Percentiles rank a stretch among this genome's conserved stretches.
Evolutionary conservation across 768 basidiomycete species (phyloP).

Genomic region (Leccinum subgranulosum): DNA sequence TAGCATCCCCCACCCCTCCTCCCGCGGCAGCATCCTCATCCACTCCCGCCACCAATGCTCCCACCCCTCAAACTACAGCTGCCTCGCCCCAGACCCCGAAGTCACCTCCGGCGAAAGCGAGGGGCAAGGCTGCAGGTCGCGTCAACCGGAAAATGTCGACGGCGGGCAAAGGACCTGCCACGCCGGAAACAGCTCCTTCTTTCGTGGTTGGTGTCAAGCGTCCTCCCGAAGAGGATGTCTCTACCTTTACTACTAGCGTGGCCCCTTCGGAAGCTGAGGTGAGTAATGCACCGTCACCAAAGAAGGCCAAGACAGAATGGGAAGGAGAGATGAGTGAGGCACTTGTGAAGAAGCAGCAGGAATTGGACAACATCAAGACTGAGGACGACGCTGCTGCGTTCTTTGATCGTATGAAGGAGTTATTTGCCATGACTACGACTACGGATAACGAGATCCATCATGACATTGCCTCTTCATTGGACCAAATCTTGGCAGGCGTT

Average conservation of each 20-base stretch:
- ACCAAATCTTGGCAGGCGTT: conserved; percentile 61
- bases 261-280: conserved; percentile 31
- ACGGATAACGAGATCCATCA: conserved; percentile 37
- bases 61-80: conserved; percentile 38
- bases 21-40: conserved; percentile 41
- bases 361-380: conserved; percentile 50
- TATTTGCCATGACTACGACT: conserved; percentile 50
- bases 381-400: conserved; percentile 64
- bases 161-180: conserved; percentile 30
- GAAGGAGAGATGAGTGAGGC: conserved; percentile 56
- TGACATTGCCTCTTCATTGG: conserved; percentile 59
- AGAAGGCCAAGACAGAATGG: conserved; percentile 71
- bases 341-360: conserved; percentile 38
- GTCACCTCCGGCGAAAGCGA: conserved; percentile 61
- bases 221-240: conserved; percentile 33
- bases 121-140: conserved; percentile 38
- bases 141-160: conserved; percentile 28
- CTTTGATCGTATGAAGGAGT: conserved; percentile 60
- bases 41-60: conserved; percentile 49
- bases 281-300: conserved; percentile 62
- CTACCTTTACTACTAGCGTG: conserved; percentile 27
- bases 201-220: conserved; percentile 32
- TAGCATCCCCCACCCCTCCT: conserved; percentile 42
- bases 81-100: conserved; percentile 67
- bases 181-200: conserved; percentile 34